Base-by-base conservation (phyloP, 148 eudicot genomes). In the Nepenthes mirabilis region DNA sequence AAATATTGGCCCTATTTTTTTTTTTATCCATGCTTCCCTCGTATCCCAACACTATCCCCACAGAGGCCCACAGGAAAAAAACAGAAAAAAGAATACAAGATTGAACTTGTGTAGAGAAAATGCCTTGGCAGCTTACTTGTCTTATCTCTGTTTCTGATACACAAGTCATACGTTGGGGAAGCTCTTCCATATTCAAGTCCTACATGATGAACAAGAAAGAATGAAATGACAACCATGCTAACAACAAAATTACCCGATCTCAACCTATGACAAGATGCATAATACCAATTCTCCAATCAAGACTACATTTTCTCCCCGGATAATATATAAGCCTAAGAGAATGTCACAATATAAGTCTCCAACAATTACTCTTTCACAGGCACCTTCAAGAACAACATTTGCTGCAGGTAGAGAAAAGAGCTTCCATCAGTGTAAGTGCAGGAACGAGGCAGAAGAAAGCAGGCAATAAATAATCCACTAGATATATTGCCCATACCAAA, bases 251-350 rank as follows among this genome's bases (percentile, higher is more conserved):
- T 9, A 49, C 23, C 35, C 9, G 43, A 52, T 36, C 35, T 50
- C 43, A 47, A n/a, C 51, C 33, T 55, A 14, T 33, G 34, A 6
- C 52, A 62, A 53, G 63, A 59, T 48, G 62, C 9, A 45, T 32
- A 72, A 67, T 81, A 91, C 97, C 90, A 91, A 72, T 70, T 91
- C 96, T 60, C 99, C 99, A 55, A 94, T 87, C 68, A 91, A 73
- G 43, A 88, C 97, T 9, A 91, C 96, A 64, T 83, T 91, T 61
- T 88, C 97, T 43, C 94, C 96, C 47, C 94, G 87, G 64, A 91
- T 82, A 14, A 88, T 68, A 65, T 83, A 91, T 58, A 91, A 74
- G 63, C 97, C 97, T 62, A 88, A 77, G 2, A 90, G 88, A 55
- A 91, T 83, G 61, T 91, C 97, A 62, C 90, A 88, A 66, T 91